Evolutionary conservation across 208 protist species (phyloP).

Genomic region (Trypanosoma cruzi): DNA sequence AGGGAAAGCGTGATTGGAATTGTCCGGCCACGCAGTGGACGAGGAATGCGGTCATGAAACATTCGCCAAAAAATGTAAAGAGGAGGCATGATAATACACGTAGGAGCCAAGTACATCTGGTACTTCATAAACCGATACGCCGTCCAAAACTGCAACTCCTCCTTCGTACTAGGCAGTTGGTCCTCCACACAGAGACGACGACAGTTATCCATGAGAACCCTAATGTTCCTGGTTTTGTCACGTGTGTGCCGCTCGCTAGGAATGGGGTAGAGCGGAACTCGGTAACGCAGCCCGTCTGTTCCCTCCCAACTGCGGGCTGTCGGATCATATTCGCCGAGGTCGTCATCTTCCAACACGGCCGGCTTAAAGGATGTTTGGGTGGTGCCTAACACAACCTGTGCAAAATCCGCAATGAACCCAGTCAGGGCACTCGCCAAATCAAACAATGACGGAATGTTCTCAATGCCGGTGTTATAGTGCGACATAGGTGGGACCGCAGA

Average conservation of each 20-base stretch:
- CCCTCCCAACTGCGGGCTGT: conserved; percentile 75
- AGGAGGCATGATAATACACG: conserved; percentile 70
- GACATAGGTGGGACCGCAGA: conserved; percentile 48
- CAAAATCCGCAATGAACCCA: conserved; percentile 74
- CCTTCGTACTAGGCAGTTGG: conserved; percentile 77
- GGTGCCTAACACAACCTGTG: conserved; percentile 64
- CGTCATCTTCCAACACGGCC: conserved; percentile 54
- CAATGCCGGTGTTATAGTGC: conserved; percentile 87
- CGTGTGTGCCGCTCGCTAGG: conserved; percentile 86
- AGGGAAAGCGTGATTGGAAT: conserved; percentile 73
- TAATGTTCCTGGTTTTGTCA: conserved; percentile 84
- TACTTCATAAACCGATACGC: conserved; percentile 92
- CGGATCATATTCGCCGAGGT: conserved; percentile 71
- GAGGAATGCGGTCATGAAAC: conserved; percentile 75
- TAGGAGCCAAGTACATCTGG: conserved; percentile 80
- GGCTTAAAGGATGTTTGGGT: conserved; percentile 76
- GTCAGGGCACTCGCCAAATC: conserved; percentile 73
- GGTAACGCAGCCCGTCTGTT: conserved; percentile 75
- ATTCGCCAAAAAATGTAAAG: conserved; percentile 87
- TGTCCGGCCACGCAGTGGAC: conserved; percentile 55
- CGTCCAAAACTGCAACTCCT: conserved; percentile 89
- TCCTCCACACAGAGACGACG: conserved; percentile 81
- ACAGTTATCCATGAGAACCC: conserved; percentile 92
- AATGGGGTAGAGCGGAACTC: conserved; percentile 76
- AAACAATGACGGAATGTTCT: conserved; percentile 80